Conservation (phyloP, 169 alveolate species). For the Eimeria maxima region DNA sequence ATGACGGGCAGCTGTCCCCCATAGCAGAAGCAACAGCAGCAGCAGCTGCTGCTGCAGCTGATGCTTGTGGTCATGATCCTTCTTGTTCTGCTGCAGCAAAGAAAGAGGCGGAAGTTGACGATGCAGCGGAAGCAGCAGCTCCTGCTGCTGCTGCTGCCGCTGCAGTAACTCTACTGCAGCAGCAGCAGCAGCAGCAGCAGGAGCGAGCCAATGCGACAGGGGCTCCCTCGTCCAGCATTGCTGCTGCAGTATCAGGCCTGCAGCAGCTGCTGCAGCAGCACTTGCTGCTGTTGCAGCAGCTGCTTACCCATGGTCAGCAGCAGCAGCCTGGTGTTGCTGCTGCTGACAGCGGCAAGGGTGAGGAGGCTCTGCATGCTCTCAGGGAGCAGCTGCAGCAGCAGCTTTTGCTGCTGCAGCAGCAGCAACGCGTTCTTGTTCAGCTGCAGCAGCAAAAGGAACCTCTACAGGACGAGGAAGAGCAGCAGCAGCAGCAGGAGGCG, state of each 20-base stretch:
- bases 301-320: neutral
- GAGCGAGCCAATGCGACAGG: neutral
- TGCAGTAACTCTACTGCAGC: neutral
- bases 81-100: neutral
- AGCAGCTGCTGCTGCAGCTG: neutral
- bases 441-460: conserved; percentile 1
- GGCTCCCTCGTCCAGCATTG: neutral
- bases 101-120: neutral
- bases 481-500: conserved; percentile 14
- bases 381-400: conserved; percentile 46
- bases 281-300: conserved; percentile 31
- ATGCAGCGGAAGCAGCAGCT: neutral
- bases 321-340: conserved; percentile 17
- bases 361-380: neutral
- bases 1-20: too few relatives aligned
- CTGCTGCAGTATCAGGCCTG: conserved; percentile 16
- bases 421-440: conserved; percentile 2
- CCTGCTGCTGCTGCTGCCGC: too few relatives aligned
- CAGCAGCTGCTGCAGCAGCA: conserved; percentile 38
- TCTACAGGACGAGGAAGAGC: neutral
- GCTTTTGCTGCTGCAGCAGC: conserved; percentile 30
- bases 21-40: too few relatives aligned
- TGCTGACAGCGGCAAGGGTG: neutral
- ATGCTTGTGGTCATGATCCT: neutral
- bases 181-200: conserved; percentile 24